phyloP scores from a whole-genome alignment of 768 basidiomycete genomes.

The Psilocybe cyanescens region DNA sequence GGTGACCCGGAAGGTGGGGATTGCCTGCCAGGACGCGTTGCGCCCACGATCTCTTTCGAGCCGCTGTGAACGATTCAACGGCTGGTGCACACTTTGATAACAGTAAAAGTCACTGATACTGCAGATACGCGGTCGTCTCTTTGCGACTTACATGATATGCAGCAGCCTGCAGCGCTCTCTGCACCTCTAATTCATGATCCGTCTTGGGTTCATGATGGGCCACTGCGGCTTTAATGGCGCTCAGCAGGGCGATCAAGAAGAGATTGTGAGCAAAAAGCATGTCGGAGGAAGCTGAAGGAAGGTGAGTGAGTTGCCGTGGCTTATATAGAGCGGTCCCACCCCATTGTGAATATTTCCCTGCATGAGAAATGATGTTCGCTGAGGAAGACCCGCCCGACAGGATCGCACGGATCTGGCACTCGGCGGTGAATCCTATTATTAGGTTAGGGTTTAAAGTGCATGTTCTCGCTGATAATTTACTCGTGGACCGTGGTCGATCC shows the following conservation, averaged over 20 bases:
- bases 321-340: constrained; percentile 7
- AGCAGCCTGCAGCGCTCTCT: constrained; percentile 52
- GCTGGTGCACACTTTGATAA: constrained; percentile 53
- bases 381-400: constrained; percentile 25
- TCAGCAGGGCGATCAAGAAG: constrained; percentile 25
- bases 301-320: neutral
- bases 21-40: constrained; percentile 36
- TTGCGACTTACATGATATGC: constrained; percentile 49
- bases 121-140: neutral
- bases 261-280: constrained; percentile 12
- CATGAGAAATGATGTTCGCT: constrained; percentile 14
- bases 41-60: constrained; percentile 50
- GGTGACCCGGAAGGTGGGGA: constrained; percentile 23
- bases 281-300: constrained; percentile 1
- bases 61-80: constrained; percentile 52
- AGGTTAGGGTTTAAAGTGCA: constrained; percentile 8
- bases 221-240: constrained; percentile 18
- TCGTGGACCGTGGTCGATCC: neutral
- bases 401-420: constrained; percentile 19
- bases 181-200: constrained; percentile 48
- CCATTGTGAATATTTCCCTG: constrained; percentile 4
- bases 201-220: constrained; percentile 51
- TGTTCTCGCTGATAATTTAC: neutral
- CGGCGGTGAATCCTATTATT: neutral
- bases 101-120: neutral